phyloP scores from a whole-genome alignment of 345 rosid species.

The Orychophragmus violaceus region DNA sequence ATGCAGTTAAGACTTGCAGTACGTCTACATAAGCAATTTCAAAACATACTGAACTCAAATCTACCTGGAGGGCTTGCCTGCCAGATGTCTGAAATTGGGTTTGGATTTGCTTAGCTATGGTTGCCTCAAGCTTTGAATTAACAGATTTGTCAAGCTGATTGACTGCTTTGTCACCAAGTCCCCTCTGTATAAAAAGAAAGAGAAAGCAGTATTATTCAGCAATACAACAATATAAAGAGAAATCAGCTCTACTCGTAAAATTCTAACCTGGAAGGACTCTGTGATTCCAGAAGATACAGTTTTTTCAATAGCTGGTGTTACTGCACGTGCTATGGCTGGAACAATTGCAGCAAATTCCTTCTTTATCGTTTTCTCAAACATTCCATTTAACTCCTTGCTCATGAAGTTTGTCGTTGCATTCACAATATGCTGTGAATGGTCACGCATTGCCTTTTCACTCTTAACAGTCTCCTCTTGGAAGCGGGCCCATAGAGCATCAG shows the following conservation, averaged over 20 bases:
- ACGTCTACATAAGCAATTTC: background rate
- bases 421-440: slow-evolving; percentile 54
- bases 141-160: slow-evolving; percentile 83
- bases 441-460: slow-evolving; percentile 56
- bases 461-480: slow-evolving; percentile 66
- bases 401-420: slow-evolving; percentile 45
- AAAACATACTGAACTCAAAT: background rate
- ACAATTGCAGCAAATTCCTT: slow-evolving; percentile 58
- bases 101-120: slow-evolving; percentile 77
- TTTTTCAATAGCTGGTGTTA: slow-evolving; percentile 65
- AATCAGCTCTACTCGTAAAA: slow-evolving; percentile 10
- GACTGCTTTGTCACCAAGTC: slow-evolving; percentile 82
- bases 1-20: background rate
- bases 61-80: slow-evolving; percentile 88
- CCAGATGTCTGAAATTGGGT: slow-evolving; percentile 94
- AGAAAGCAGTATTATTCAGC: slow-evolving; percentile 6
- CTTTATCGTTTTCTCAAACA: slow-evolving; percentile 64
- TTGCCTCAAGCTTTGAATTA: slow-evolving; percentile 70
- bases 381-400: slow-evolving; percentile 53
- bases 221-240: background rate
- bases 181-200: slow-evolving; percentile 49
- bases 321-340: slow-evolving; percentile 45
- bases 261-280: slow-evolving; percentile 82
- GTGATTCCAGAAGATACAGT: slow-evolving; percentile 52
- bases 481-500: slow-evolving; percentile 78